Base-by-base conservation (phyloP, 192 early-diverging fungal species). In the Coemansia sp. region DNA sequence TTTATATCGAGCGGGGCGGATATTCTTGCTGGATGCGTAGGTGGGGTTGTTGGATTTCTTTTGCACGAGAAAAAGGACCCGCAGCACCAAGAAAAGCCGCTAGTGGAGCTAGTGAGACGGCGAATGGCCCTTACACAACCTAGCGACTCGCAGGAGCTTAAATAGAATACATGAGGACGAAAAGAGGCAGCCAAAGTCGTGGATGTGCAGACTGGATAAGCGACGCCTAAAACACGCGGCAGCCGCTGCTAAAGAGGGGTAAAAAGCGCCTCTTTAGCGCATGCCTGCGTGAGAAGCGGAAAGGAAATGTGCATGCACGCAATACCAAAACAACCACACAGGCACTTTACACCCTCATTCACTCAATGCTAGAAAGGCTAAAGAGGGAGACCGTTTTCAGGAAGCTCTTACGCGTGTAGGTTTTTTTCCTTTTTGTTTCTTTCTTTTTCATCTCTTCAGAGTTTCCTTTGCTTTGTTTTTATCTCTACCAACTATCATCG, bases 1-100 rank as follows among this genome's bases (percentile, higher is more conserved):
- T 73, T 82, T 42, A 64, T 82, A 32, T 82, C 79, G 21, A 58
- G 67, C 10, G 65, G 54, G 40, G 79, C 79, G 22, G 79, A 82
- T 22, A 43, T 70, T 5, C 54, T 72, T 45, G 68, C 67, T 2
- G 79, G 79, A 18, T 52, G 73, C 10, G 39, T 82, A 19, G 79
- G 79, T 21, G 79, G 79, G 11, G 42, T 60, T 26, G 37, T 76
- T 45, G 79, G 79, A 2, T 82, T 71, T 54, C 76, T 82, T 66
- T 47, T 76, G 66, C 79, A 82, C 61, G 79, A 76, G 47, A 73
- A 62, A 46, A 69, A 76, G 66, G 67, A 68, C 15, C 67, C 74
- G 13, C 48, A 60, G 60, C 46, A 49, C 43, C 63, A 71, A 62
- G 63, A 62, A 58, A 74, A 68, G 45, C 19, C 66, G 22, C 65